Percentiles rank a stretch among this genome's conserved stretches.
Conservation (phyloP, 1,284 basidiomycete genomes). For the Irpex sp. region DNA sequence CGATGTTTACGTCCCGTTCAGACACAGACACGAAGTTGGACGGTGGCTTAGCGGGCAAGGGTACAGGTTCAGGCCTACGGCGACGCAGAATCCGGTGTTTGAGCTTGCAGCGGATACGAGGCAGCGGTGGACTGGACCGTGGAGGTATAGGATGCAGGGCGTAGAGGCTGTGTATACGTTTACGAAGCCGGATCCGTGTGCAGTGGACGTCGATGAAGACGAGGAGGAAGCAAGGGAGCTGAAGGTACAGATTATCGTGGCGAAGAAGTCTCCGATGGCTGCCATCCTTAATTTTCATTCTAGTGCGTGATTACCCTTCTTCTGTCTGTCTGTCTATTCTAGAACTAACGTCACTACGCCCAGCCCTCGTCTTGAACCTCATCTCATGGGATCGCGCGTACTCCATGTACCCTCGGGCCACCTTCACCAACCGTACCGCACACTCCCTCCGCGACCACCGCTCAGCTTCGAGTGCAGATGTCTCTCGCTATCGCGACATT, state of each 20-base stretch:
- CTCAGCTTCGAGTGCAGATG: slow-evolving; percentile 13
- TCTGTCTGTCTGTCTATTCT: neutral
- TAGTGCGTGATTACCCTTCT: slow-evolving; percentile 2
- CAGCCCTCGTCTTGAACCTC: slow-evolving; percentile 27
- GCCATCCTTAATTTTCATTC: slow-evolving; percentile 15
- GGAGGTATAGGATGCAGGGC: neutral
- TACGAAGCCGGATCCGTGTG: neutral
- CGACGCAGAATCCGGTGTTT: slow-evolving; percentile 17
- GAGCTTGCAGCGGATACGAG: slow-evolving; percentile 14
- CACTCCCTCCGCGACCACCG: slow-evolving; percentile 38
- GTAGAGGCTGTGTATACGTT: slow-evolving; percentile 12
- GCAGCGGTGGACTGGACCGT: neutral
- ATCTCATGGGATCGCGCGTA: slow-evolving; percentile 24
- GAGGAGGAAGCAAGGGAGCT: neutral
- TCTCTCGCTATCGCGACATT: neutral
- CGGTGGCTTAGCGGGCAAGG: slow-evolving; percentile 17
- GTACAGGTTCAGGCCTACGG: slow-evolving; percentile 18
- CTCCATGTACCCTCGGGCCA: slow-evolving; percentile 27
- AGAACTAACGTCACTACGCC: slow-evolving; percentile 2
- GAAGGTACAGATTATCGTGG: slow-evolving; percentile 15
- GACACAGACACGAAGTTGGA: slow-evolving; percentile 16
- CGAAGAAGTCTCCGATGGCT: slow-evolving; percentile 9
- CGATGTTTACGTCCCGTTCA: slow-evolving; percentile 34
- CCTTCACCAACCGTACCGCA: slow-evolving; percentile 32
- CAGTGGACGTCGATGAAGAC: neutral